Evolutionary conservation across 2,329 filamentous ascomycete species (phyloP).

Genomic region (Stemphylium vesicarium): DNA sequence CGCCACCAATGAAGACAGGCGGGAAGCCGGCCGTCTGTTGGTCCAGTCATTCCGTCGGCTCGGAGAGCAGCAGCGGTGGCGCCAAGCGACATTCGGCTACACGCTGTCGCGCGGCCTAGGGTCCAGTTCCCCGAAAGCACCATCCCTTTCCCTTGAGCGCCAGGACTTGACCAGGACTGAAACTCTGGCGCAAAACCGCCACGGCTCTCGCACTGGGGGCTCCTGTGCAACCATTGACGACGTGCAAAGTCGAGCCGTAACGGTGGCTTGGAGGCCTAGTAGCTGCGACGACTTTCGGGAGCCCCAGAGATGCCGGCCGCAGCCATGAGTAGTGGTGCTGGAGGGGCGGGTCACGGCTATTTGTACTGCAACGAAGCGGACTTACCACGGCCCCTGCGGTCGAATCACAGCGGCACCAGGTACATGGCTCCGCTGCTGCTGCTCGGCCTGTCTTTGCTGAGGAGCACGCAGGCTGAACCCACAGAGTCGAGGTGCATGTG

Average conservation of each 20-base stretch:
- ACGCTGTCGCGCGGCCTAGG: constrained; percentile 20
- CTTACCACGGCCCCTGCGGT: neutral
- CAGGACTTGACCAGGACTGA: neutral
- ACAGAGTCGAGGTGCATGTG: constrained; percentile 11
- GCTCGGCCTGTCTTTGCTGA: constrained; percentile 1
- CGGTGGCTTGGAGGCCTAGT: no score
- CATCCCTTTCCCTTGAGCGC: neutral
- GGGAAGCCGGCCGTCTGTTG: constrained; percentile 9
- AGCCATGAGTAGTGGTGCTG: neutral
- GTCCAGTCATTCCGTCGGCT: constrained; percentile 25
- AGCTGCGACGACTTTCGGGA: no score
- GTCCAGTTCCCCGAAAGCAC: constrained; percentile 20
- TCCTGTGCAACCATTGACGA: no score
- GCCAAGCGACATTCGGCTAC: constrained; percentile 21
- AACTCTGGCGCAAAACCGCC: constrained; percentile 11
- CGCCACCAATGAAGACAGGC: constrained; percentile 11
- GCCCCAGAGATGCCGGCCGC: neutral
- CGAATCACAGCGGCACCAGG: neutral
- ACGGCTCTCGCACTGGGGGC: no score
- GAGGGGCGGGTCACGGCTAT: neutral
- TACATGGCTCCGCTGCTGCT: neutral
- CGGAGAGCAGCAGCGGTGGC: constrained; percentile 8
- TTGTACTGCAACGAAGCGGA: neutral
- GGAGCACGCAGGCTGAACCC: constrained; percentile 3
- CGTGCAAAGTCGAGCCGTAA: no score